Base-by-base conservation (phyloP, 345 rosid species). In the Melaleuca alternifolia region DNA sequence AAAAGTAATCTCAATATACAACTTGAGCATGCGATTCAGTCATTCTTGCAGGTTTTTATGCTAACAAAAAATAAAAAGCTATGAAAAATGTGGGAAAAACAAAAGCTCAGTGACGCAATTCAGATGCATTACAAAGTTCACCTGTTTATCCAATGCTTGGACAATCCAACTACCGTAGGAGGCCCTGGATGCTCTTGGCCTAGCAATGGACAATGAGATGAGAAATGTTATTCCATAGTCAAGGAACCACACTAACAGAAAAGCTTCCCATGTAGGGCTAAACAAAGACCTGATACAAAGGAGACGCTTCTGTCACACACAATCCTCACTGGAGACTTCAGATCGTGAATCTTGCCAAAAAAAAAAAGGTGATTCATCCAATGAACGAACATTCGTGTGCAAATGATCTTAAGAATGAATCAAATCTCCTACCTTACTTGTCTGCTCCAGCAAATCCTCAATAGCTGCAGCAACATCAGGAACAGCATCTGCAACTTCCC, bases 391-490 rank as follows among this genome's bases (percentile, higher is more conserved):
- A 71, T 46, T 53, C 91, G 90, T 86, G 88, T 88, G 77, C 57
- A 30, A 83, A 85, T 50, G 85, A 84, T 84, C 20, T 65, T 88
- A 50, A 65, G 84, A 85, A 84, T 52, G 57, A 86, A 87, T 50
- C n/a, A 81, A 23, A 10, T 59, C 83, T 86, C 89, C 89, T 89
- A 96, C 98, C 96, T 94, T 95, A 88, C 94, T 94, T 52, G 98
- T 93, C 93, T 95, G 98, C 96, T 94, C 98, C 88, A 94, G 88
- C 87, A 97, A 89, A 92, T 96, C 97, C 93, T 96, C 99, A 89
- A 96, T 97, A 44, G 94, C 94, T 91, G 97, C 95, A 85, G 96
- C 99, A 86, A 97, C 98, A 91, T 96, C 98, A 52, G 99, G 96
- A 91, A 91, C 93, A 88, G 90, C 92, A 87, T 87, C 91, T 86